Evolutionary conservation across 2,329 filamentous ascomycete species (phyloP).

Genomic region (Ceratocystiopsis sp.): DNA sequence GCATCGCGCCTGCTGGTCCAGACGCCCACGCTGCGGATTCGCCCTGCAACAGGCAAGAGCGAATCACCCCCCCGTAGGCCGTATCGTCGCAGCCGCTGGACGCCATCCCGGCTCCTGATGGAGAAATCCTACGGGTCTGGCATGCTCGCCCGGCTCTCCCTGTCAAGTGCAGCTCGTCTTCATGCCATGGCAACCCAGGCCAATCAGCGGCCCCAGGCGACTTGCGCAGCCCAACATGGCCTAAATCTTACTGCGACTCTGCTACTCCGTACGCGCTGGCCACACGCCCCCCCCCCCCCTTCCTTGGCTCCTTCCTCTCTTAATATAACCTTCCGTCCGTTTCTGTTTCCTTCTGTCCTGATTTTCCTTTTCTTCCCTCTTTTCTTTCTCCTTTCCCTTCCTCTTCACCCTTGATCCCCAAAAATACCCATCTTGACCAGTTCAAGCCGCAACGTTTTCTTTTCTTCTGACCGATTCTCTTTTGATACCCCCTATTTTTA

Average conservation of each 20-base stretch:
- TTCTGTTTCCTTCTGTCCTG: constrained; percentile 7
- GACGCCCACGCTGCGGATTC: too few relatives aligned
- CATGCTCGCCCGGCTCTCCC: too few relatives aligned
- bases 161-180: too few relatives aligned
- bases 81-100: too few relatives aligned
- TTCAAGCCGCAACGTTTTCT: constrained; percentile 16
- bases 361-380: constrained; percentile 7
- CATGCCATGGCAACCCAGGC: neutral
- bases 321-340: constrained; percentile 6
- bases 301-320: constrained; percentile 8
- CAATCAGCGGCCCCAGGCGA: constrained; percentile 6
- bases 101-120: too few relatives aligned
- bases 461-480: constrained; percentile 12
- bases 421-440: constrained; percentile 13
- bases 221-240: neutral
- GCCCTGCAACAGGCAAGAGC: too few relatives aligned
- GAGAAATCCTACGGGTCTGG: too few relatives aligned
- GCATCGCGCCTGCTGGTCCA: too few relatives aligned
- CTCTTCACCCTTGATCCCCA: constrained; percentile 1
- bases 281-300: neutral
- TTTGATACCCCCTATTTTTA: constrained; percentile 16
- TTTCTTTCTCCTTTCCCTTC: constrained; percentile 5
- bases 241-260: too few relatives aligned
- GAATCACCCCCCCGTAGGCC: too few relatives aligned
- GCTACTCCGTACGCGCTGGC: neutral